Percentiles rank a stretch among this genome's conserved stretches.
phyloP scores from a whole-genome alignment of 768 basidiomycete genomes.

The Pisolithus marmoratus region DNA sequence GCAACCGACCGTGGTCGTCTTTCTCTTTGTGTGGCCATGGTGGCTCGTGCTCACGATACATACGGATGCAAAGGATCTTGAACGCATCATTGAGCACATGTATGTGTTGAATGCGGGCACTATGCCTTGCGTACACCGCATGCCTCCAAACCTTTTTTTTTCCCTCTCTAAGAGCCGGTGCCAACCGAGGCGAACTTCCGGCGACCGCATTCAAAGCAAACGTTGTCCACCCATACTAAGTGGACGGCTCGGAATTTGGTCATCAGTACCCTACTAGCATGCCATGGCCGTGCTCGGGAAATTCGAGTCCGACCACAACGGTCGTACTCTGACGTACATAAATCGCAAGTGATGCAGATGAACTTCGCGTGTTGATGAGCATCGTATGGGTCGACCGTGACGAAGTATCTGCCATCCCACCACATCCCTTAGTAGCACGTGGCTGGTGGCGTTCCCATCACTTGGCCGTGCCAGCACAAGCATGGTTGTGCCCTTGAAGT shows the following conservation, averaged over 20 bases:
- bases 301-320: no score
- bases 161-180: not conserved
- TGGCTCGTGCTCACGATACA: not conserved
- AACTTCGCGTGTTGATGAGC: not conserved
- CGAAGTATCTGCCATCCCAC: no score
- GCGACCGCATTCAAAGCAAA: not conserved
- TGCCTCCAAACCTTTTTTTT: constrained; percentile 1
- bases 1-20: not conserved
- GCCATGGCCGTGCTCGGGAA: not conserved
- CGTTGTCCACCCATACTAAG: not conserved
- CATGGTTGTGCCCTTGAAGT: no score
- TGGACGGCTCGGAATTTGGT: not conserved
- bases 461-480: no score
- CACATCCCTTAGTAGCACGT: no score
- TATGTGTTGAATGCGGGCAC: not conserved
- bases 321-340: not conserved
- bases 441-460: no score
- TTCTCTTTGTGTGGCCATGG: not conserved
- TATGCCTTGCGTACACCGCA: not conserved
- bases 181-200: not conserved
- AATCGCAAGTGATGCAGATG: not conserved
- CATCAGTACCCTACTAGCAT: not conserved
- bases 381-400: not conserved
- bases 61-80: not conserved
- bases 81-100: constrained; percentile 1